A percentile compares a stretch with the other conserved stretches of the same genome.
These are phyloP conservation scores for Arthroderma sp. DNA, from an alignment of 2,329 filamentous ascomycete species.

Conservation along the genomic window DNA sequence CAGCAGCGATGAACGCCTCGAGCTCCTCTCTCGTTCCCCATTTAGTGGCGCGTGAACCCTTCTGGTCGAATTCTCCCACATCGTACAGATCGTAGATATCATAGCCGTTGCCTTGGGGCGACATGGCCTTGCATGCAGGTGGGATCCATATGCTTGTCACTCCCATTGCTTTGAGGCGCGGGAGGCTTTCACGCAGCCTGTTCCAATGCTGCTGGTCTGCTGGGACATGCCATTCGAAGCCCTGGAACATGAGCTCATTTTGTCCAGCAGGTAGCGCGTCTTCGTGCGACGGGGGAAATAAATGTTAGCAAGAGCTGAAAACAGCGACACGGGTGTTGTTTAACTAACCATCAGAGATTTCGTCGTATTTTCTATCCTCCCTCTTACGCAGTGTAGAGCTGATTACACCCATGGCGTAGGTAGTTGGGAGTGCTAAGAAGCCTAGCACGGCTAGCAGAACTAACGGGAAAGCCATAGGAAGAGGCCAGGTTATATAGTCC, in stretches of 20 bases:
- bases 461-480: no score
- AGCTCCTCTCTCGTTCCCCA: slow-evolving; percentile 56
- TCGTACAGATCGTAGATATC: slow-evolving; percentile 59
- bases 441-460: no score
- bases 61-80: slow-evolving; percentile 60
- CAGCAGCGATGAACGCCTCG: slow-evolving; percentile 37
- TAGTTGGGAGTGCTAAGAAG: no score
- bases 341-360: no score
- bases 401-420: no score
- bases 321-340: no score
- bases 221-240: slow-evolving; percentile 60
- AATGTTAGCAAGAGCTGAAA: no score
- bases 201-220: slow-evolving; percentile 48
- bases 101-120: slow-evolving; percentile 51
- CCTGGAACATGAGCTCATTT: slow-evolving; percentile 51
- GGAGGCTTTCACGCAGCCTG: slow-evolving; percentile 40
- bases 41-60: slow-evolving; percentile 49
- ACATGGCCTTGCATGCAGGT: slow-evolving; percentile 55
- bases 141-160: slow-evolving; percentile 55
- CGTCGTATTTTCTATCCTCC: no score
- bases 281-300: no score
- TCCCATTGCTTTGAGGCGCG: slow-evolving; percentile 45
- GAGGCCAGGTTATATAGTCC: no score
- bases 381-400: no score
- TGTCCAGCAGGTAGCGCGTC: slow-evolving; percentile 10